Conservation (phyloP, 352 stramenopile species). For the Phytophthora chlamydospora region DNA sequence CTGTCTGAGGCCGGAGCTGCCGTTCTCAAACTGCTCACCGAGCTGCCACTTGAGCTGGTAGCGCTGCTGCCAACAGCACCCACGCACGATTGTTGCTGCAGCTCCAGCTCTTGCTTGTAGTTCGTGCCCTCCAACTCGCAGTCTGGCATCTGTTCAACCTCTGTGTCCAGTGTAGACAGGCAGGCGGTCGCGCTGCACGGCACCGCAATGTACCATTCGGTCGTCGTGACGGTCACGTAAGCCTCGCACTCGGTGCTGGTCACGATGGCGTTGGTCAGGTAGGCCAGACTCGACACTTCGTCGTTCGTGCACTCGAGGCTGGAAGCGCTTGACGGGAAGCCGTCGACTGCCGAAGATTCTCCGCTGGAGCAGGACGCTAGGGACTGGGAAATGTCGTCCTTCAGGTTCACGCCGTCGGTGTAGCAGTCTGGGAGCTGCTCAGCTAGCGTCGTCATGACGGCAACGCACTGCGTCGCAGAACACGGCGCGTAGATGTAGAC, state of each 20-base stretch:
- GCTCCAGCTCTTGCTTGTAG: slow-evolving; percentile 11
- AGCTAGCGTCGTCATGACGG: slow-evolving; percentile 8
- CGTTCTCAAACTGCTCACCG: slow-evolving; percentile 1
- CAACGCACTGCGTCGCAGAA: slow-evolving; percentile 17
- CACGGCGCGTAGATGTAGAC: slow-evolving; percentile 19
- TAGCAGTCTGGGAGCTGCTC: slow-evolving; percentile 28
- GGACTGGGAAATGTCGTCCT: slow-evolving; percentile 2
- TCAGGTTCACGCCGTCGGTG: slow-evolving; percentile 14
- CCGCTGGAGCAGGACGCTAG: slow-evolving; percentile 2
- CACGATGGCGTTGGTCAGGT: slow-evolving; percentile 19
- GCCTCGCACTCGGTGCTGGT: slow-evolving; percentile 6
- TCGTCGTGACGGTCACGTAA: slow-evolving; percentile 8
- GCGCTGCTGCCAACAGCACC: not conserved
- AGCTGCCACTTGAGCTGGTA: not conserved
- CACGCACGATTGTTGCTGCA: slow-evolving; percentile 6
- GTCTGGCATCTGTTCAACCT: slow-evolving; percentile 13
- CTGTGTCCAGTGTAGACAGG: slow-evolving; percentile 3
- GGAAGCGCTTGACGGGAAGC: not conserved
- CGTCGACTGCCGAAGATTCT: not conserved
- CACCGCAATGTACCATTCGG: slow-evolving; percentile 13
- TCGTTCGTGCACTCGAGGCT: slow-evolving; percentile 2
- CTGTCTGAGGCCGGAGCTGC: not conserved
- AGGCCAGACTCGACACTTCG: slow-evolving; percentile 11
- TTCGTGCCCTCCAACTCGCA: slow-evolving; percentile 20
- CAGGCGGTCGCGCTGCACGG: slow-evolving; percentile 8